Evolutionary conservation across 768 basidiomycete genomes (phyloP).

Genomic region (Boletus bicolor): DNA sequence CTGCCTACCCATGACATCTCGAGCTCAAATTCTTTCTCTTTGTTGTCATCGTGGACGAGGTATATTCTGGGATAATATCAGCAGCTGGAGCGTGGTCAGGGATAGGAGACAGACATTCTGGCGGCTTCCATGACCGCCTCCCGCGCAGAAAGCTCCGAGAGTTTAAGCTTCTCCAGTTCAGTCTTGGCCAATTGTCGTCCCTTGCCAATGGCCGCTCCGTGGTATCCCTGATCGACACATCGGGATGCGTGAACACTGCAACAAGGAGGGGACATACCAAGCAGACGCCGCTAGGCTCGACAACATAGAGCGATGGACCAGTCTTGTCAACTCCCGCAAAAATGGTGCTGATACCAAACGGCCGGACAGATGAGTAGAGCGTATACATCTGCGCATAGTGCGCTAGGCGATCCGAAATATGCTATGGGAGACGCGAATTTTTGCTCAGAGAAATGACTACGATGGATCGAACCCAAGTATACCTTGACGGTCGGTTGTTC

Average conservation of each 20-base stretch:
- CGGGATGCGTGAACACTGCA: background rate
- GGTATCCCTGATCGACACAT: constrained; percentile 66
- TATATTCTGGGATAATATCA: background rate
- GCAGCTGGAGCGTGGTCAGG: background rate
- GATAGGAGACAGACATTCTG: constrained; percentile 68
- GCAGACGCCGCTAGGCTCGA: constrained; percentile 94
- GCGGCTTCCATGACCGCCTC: constrained; percentile 93
- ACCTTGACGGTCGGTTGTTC: constrained; percentile 80
- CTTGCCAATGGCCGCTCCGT: constrained; percentile 96
- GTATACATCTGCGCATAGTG: constrained; percentile 95
- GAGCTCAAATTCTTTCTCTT: no score
- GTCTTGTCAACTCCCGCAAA: constrained; percentile 85
- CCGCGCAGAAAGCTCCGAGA: constrained; percentile 71
- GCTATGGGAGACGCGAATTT: constrained; percentile 30
- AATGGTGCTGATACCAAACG: constrained; percentile 94
- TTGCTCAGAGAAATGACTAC: background rate
- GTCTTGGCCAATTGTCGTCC: constrained; percentile 98
- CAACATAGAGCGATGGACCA: constrained; percentile 81
- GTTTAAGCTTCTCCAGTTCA: constrained; percentile 93
- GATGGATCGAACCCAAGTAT: constrained; percentile 10
- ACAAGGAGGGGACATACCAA: constrained; percentile 50
- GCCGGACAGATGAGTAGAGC: constrained; percentile 95
- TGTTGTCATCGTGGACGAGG: no score
- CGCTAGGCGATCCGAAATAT: constrained; percentile 73
- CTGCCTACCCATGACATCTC: no score